Base-by-base conservation (phyloP, 352 stramenopile species). In the Thraustochytrium striatum region DNA sequence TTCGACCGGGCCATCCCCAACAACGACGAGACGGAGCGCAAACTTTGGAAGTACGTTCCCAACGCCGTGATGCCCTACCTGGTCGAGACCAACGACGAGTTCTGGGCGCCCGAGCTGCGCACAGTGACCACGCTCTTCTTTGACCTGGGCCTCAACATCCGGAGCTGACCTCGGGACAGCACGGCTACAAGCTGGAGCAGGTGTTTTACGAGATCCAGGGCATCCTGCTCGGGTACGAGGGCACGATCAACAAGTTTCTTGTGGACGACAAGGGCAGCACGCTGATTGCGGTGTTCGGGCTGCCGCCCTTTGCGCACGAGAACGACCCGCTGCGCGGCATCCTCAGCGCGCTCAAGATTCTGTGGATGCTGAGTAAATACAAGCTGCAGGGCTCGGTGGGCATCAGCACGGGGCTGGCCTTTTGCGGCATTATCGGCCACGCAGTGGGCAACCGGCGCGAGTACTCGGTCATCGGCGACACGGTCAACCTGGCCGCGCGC, bases 221-320 rank as follows among this genome's bases (percentile, higher is more conserved):
- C 50, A 38, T 75, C 52, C 11, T 97, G 3, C 97, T 94, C 85
- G 88, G 93, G 79, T 97, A 97, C 79, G 93, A 97, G 89, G 93
- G 93, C 75, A 95, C 90, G 19, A 94, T 97, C 80, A 97, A 97
- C 86, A 97, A 97, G 84, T 97, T 97, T 68, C 85, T 97, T n/a
- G 90, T 97, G 25, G 92, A 97, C 70, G 92, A 97, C 83, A 97
- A 97, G 83, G 92, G 92, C 44, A 94, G 88, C 78, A 97, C 92
- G 0, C 89, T 96, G 7, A 94, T 97, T 72, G 92, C 91, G n/a
- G 91, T 92, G 1, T 97, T 95, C 72, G 92, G 92, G 21, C 73
- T 97, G 50, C 91, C 92, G 8, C 92, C 92, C 0, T 89, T 95
- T 28, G 93, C 89, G 0, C 91, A 97, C 83, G 92, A 95, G 72